A percentile compares a stretch with the other conserved stretches of the same genome.
These are phyloP conservation scores for Lepidium africanum DNA, from an alignment of 345 rosid genomes.

Conservation along the genomic window DNA sequence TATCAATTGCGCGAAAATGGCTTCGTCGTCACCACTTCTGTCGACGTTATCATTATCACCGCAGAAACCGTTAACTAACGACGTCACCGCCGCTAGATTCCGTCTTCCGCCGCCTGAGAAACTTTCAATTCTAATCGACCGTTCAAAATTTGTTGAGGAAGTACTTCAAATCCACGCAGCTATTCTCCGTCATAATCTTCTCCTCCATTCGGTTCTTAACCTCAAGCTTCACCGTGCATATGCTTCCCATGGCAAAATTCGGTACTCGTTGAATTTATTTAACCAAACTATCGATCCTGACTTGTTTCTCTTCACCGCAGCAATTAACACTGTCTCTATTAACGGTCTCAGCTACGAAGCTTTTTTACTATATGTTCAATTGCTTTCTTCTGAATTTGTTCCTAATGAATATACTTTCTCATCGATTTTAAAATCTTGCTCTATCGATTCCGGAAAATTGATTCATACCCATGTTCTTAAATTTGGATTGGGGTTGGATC, in stretches of 20 bases:
- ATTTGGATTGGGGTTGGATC: conserved; percentile 49
- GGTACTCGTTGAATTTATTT: conserved; percentile 46
- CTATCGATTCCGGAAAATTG: conserved; percentile 29
- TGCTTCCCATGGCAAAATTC: conserved; percentile 48
- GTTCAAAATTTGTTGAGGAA: conserved; percentile 33
- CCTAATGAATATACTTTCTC: conserved; percentile 80
- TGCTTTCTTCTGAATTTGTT: conserved; percentile 37
- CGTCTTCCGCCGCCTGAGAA: conserved; percentile 33
- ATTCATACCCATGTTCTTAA: conserved; percentile 56
- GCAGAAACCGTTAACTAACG: neutral
- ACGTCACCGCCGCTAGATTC: conserved; percentile 7
- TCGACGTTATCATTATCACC: conserved; percentile 20
- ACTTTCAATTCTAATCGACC: conserved; percentile 43
- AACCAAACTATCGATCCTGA: conserved; percentile 39
- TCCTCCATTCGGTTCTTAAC: conserved; percentile 39
- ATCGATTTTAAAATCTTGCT: conserved; percentile 56
- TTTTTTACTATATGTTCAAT: conserved; percentile 34
- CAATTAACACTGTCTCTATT: conserved; percentile 43
- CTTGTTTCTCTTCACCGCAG: conserved; percentile 53
- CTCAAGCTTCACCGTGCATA: conserved; percentile 86
- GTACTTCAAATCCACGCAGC: conserved; percentile 64
- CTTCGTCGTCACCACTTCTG: conserved; percentile 27
- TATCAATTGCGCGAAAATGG: conserved; percentile 18
- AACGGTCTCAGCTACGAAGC: conserved; percentile 39
- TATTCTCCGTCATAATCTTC: conserved; percentile 58